Percentiles rank a stretch among this genome's conserved stretches.
phyloP scores from a whole-genome alignment of 345 rosid species.

The Cardamine occulta region DNA sequence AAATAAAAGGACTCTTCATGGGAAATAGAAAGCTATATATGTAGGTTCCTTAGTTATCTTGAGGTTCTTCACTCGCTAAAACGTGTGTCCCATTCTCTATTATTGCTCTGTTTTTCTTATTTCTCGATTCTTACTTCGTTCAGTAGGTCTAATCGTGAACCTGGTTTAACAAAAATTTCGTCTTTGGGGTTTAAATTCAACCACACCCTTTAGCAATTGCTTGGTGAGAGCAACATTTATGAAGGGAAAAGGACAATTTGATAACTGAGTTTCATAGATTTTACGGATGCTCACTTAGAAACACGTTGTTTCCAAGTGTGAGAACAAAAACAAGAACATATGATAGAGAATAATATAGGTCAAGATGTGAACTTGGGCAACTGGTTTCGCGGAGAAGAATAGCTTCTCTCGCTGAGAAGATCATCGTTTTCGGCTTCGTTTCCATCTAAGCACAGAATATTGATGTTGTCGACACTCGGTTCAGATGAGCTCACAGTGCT shows the following conservation, averaged over 20 bases:
- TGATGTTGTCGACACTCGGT: constrained; percentile 65
- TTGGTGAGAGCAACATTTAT: neutral
- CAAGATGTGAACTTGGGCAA: constrained; percentile 42
- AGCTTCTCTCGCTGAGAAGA: constrained; percentile 55
- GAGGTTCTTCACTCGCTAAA: neutral
- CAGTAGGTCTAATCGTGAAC: neutral
- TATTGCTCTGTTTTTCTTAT: constrained; percentile 1
- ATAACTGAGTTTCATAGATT: constrained; percentile 18
- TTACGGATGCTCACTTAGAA: constrained; percentile 6
- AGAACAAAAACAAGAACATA: constrained; percentile 17
- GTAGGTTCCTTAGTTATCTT: neutral
- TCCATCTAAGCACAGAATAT: constrained; percentile 56
- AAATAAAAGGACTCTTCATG: neutral
- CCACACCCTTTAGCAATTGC: neutral
- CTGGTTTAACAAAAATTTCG: neutral
- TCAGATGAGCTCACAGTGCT: constrained; percentile 78
- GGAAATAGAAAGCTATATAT: neutral
- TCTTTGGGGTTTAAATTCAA: neutral
- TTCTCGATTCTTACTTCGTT: neutral
- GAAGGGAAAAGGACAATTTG: constrained; percentile 11
- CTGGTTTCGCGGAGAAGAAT: constrained; percentile 52
- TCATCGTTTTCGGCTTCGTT: constrained; percentile 62
- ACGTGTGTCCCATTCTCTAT: neutral
- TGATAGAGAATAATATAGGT: neutral
- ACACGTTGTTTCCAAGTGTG: constrained; percentile 23